Evolutionary conservation across 495 filamentous ascomycete genomes (phyloP), one percentile per base, ranked within the genome.

Genomic region (Podospora conica): DNA sequence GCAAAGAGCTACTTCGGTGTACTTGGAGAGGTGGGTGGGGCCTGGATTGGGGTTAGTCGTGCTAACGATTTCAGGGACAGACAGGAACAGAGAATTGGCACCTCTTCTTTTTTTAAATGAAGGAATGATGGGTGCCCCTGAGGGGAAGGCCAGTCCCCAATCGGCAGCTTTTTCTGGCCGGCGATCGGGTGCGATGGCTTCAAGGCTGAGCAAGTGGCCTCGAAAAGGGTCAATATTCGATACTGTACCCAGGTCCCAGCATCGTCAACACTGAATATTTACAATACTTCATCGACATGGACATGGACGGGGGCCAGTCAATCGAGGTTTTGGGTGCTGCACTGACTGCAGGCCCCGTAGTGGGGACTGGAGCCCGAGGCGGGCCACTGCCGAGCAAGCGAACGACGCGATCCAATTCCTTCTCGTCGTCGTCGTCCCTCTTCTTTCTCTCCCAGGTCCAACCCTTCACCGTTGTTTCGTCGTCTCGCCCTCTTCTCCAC

Each of bases 1-100:
- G 71, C 70, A 54, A 68, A 69, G 65, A 66, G 67, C 31, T 63
- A 69, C 70, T 58, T 72, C n/a, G 60, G 31, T 63, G 68, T 65
- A n/a, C n/a, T n/a, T n/a, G n/a, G n/a, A n/a, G n/a, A n/a, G 66
- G 65, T 65, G 62, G 31, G 65, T 69, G 53, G 64, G 67, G 60
- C 53, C 66, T 65, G 48, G 53, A 69, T 73, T 64, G 20, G 73
- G 68, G 56, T 56, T 73, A 67, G 67, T 11, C 22, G 28, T 64
- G 65, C 67, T 71, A 70, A 62, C 64, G 71, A 71, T 65, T 68
- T 65, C 63, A 66, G 59, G 65, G 69, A 56, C 23, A 9, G 66
- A 65, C 67, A 69, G 71, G 65, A 68, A 71, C 69, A 71, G 61
- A 66, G 40, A 58, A 55, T 60, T 58, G 58, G 64, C 48, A 27